phyloP scores from a whole-genome alignment of 225 moss, liverwort and hornwort species.

The Polytrichum formosum region DNA sequence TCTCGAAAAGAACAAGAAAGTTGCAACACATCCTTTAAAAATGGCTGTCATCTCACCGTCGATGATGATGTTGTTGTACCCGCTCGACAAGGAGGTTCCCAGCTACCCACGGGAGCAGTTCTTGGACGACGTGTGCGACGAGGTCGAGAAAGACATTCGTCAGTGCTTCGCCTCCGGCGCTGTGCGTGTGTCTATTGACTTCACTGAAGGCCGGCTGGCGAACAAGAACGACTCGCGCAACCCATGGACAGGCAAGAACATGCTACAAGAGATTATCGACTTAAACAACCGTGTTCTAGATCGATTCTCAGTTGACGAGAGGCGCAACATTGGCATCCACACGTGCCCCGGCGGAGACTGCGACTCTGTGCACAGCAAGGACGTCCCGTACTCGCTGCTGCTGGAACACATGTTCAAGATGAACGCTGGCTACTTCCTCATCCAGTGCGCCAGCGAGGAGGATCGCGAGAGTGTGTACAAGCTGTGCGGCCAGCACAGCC shows the following conservation, averaged over 20 bases:
- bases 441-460: conserved; percentile 49
- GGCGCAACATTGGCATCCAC: conserved; percentile 37
- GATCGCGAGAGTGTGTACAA: conserved; percentile 48
- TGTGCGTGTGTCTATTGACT: conserved; percentile 45
- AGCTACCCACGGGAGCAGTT: conserved; percentile 31
- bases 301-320: conserved; percentile 26
- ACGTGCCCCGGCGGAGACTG: conserved; percentile 52
- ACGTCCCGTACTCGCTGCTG: conserved; percentile 40
- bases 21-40: conserved; percentile 41
- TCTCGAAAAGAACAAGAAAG: conserved; percentile 30
- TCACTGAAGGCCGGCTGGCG: conserved; percentile 54
- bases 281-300: conserved; percentile 52
- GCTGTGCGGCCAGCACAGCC: conserved; percentile 34
- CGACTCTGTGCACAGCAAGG: conserved; percentile 54
- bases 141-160: conserved; percentile 60
- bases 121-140: conserved; percentile 35
- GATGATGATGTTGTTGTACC: conserved; percentile 53
- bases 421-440: conserved; percentile 56
- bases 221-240: conserved; percentile 52
- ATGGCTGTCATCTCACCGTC: conserved; percentile 53
- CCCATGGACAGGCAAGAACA: conserved; percentile 49
- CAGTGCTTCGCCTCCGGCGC: conserved; percentile 38
- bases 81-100: conserved; percentile 25
- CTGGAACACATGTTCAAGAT: conserved; percentile 48
- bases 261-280: conserved; percentile 43